Evolutionary conservation across 495 filamentous ascomycete species (phyloP).

Genomic region (Lindgomyces ingoldianus): DNA sequence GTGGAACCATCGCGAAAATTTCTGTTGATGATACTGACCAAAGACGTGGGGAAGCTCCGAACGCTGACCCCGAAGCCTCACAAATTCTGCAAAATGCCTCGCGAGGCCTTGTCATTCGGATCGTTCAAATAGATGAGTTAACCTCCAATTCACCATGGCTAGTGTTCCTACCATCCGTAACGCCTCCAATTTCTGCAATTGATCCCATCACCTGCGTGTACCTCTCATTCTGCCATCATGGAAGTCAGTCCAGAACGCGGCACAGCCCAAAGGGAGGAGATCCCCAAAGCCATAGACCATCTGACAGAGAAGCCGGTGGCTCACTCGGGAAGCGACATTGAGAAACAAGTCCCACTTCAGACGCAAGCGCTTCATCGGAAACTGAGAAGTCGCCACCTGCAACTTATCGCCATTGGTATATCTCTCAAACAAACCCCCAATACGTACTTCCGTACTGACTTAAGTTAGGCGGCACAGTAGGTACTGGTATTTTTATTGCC

Average conservation of each 20-base stretch:
- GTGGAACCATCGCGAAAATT: slow-evolving; percentile 29
- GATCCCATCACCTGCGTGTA: not conserved
- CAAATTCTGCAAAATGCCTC: slow-evolving; percentile 9
- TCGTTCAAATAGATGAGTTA: slow-evolving; percentile 3
- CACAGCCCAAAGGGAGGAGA: not conserved
- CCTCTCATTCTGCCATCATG: not conserved
- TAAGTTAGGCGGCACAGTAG: slow-evolving; percentile 42
- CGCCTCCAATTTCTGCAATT: not conserved
- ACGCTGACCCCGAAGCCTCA: not conserved
- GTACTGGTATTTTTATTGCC: slow-evolving; percentile 46
- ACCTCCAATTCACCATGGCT: not conserved
- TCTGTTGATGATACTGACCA: not conserved
- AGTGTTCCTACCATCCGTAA: not conserved
- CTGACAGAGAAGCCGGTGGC: slow-evolving; percentile 20
- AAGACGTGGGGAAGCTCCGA: slow-evolving; percentile 3
- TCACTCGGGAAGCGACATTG: slow-evolving; percentile 24
- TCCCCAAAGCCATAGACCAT: slow-evolving; percentile 2
- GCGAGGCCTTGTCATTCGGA: not conserved
- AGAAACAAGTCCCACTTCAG: slow-evolving; percentile 20
- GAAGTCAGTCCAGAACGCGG: not conserved
- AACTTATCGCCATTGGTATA: slow-evolving; percentile 73
- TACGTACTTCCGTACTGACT: not conserved
- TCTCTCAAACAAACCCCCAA: not conserved
- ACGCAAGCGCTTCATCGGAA: slow-evolving; percentile 42
- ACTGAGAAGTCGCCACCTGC: slow-evolving; percentile 63